Conservation (phyloP, 2,329 filamentous ascomycete genomes). For the Arthrobotrys entomopaga region DNA sequence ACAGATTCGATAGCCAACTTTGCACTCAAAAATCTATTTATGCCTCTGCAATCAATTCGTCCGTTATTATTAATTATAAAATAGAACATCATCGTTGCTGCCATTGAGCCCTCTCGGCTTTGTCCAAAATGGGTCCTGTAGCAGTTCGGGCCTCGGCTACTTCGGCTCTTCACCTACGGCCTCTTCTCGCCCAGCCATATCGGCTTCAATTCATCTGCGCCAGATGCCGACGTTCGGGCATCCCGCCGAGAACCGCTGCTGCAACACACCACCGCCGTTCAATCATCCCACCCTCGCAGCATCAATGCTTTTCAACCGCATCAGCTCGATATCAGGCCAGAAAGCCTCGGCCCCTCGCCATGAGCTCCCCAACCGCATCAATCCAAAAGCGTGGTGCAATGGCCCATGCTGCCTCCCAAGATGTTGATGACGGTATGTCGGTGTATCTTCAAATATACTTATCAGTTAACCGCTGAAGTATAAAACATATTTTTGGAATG, state of each 20-base stretch:
- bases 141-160: constrained; percentile 18
- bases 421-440: constrained; percentile 37
- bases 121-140: constrained; percentile 27
- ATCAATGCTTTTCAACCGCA: constrained; percentile 30
- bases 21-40: too few relatives aligned
- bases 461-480: neutral
- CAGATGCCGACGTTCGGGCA: constrained; percentile 29
- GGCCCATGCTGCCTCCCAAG: constrained; percentile 48
- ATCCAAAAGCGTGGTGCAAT: constrained; percentile 50
- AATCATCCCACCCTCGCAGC: too few relatives aligned
- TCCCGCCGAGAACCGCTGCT: constrained; percentile 2
- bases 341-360: constrained; percentile 25
- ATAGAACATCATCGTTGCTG: too few relatives aligned
- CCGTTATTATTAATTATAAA: too few relatives aligned
- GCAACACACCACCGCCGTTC: constrained; percentile 25
- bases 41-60: too few relatives aligned
- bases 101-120: too few relatives aligned
- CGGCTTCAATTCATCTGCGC: constrained; percentile 19
- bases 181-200: neutral
- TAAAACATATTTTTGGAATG: neutral
- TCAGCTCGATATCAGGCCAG: constrained; percentile 28
- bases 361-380: constrained; percentile 32
- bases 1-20: too few relatives aligned
- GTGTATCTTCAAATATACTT: too few relatives aligned
- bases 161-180: constrained; percentile 25